Evolutionary conservation across 164 flowering plant species (phyloP), one percentile per base, ranked within the genome.

Genomic region (Chloranthus sessilifolius): DNA sequence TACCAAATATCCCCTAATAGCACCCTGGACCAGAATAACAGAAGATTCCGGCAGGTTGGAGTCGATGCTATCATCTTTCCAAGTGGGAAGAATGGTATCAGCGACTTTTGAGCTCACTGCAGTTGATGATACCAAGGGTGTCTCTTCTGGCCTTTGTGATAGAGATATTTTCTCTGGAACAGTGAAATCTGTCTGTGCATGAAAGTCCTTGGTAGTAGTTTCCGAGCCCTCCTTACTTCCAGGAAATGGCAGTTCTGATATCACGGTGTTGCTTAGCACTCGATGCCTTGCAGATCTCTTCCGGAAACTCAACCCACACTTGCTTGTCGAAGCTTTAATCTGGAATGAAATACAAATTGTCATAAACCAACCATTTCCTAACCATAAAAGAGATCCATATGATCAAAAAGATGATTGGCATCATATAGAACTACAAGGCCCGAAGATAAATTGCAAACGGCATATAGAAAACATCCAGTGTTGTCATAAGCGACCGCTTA

Each of bases 241-340:
- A 59, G 80, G 48, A 55, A 77, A 59, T 33, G 73, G 58, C 26
- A 68, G 23, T 64, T 82, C 96, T 21, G 81, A 38, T 17, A 45
- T 61, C 11, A 73, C 84, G 58, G 71, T 72, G 68, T 88, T 82
- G 72, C 79, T 86, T 22, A 86, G 74, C 51, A 84, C 88, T 40
- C 92, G 79, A 59, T 92, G 91, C 52, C 78, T 68, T 5, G 88
- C 69, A 50, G 95, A 82, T 73, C 72, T 84, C 73, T 86, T 86
- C 23, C 95, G 71, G 63, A 92, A 88, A 70, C 95, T 92, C 99
- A 97, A 92, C 30, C 94, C 68, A 37, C 85, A 70, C 48, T 76
- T 86, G 50, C 76, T 91, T 64, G 68, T 65, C 14, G 88, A 71
- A 22, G 64, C 64, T 68, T 81, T 83, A 48, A 47, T 60, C 97